phyloP scores from a whole-genome alignment of 495 filamentous ascomycete species.

The Tetracladium marchalianum region DNA sequence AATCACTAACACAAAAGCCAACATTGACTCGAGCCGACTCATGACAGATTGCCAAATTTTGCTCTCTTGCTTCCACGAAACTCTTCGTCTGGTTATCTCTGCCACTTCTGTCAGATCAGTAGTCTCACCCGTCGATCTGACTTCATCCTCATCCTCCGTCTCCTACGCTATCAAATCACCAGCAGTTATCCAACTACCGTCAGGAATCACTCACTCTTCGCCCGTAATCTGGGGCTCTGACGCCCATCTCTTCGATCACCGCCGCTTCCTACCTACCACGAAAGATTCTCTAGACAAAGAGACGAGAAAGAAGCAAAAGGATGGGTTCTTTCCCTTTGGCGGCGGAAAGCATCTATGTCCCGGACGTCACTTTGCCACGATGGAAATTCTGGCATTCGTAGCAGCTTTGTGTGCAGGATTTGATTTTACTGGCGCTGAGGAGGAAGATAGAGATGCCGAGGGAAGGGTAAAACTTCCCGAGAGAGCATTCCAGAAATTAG shows the following conservation, averaged over 20 bases:
- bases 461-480: slow-evolving; percentile 2
- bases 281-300: slow-evolving; percentile 2
- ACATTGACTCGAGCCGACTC: neutral
- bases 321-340: slow-evolving; percentile 40
- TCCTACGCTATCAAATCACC: slow-evolving; percentile 30
- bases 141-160: neutral
- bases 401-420: slow-evolving; percentile 35
- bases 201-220: slow-evolving; percentile 35
- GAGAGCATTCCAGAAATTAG: slow-evolving; percentile 10
- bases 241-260: slow-evolving; percentile 28
- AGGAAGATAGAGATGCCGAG: neutral
- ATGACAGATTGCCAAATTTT: slow-evolving; percentile 3
- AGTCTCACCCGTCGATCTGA: neutral
- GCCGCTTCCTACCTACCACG: slow-evolving; percentile 26
- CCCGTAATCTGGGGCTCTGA: slow-evolving; percentile 36
- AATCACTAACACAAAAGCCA: slow-evolving; percentile 1
- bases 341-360: slow-evolving; percentile 47
- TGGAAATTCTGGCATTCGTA: slow-evolving; percentile 38
- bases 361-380: slow-evolving; percentile 44
- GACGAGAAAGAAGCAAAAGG: slow-evolving; percentile 10
- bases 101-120: slow-evolving; percentile 7
- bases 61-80: slow-evolving; percentile 12
- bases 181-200: slow-evolving; percentile 35
- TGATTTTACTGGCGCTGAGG: slow-evolving; percentile 21
- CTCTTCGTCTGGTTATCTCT: slow-evolving; percentile 5